Base-by-base conservation (phyloP, 1,139 yeast genomes). In the Geotrichum restrictum region DNA sequence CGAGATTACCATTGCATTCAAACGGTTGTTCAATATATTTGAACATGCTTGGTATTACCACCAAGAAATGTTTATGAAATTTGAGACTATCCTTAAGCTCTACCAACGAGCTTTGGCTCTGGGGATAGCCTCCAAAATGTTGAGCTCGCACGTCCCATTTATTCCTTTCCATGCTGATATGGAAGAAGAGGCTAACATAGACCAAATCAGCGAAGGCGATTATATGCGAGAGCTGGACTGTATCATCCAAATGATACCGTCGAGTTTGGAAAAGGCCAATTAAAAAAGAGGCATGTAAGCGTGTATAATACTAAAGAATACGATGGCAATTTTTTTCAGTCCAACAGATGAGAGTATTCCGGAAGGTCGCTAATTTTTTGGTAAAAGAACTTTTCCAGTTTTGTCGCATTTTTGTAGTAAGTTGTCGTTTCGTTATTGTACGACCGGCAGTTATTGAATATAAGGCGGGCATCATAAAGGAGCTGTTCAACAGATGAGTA, bases 401-500 rank as follows among this genome's bases (percentile, higher is more conserved):
- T 88, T 59, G 85, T 87, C 31, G 98, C 98, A 69, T 91, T 89
- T 56, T 83, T 89, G 74, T 78, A 89, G 69, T 89, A 89, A 0
- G 97, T 88, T 8, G 97, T 89, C 27, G 85, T 81, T 61, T 89
- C 96, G 56, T 91, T 88, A 65, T 89, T 89, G 70, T 89, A 89
- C 49, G 87, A 76, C 52, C 96, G 77, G 72, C 98, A 93, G 66
- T 94, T 94, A 65, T 87, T 87, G 73, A 87, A 91, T 34, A 94
- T 81, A 60, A 93, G 75, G 57, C 85, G 80, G 27, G 95, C 81
- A 70, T 94, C 99, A 68, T 89, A 87, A 55, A 91, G 77, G 67
- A 91, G 93, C 65, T 88, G 94, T 61, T 89, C 97, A 78, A 94
- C 85, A 13, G 87, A 80, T 57, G 86, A 88, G 68, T 94, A 94